Conservation (phyloP, 1,284 basidiomycete species). For the Puccinia brachypodii region DNA sequence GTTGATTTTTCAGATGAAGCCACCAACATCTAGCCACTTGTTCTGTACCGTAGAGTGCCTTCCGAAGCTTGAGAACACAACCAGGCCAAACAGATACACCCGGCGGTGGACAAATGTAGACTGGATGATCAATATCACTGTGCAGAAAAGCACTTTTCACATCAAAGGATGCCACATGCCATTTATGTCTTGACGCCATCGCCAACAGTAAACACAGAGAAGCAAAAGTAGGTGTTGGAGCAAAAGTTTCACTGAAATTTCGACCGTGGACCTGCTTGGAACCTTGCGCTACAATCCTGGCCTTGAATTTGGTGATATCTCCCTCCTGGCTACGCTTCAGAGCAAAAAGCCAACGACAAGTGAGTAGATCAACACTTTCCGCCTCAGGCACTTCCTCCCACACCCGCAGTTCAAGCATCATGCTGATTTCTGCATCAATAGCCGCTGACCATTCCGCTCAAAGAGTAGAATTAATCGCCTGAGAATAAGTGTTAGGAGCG, state of each 20-base stretch:
- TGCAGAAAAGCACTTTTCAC: neutral
- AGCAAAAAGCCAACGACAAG: neutral
- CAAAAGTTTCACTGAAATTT: neutral
- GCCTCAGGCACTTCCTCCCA: neutral
- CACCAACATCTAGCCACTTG: neutral
- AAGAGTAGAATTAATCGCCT: neutral
- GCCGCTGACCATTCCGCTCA: neutral
- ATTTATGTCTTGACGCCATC: neutral
- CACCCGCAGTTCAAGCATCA: neutral
- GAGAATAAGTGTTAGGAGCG: neutral
- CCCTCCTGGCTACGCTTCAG: neutral
- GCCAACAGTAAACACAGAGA: neutral
- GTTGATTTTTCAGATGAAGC: neutral
- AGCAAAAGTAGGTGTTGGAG: neutral
- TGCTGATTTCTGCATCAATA: neutral
- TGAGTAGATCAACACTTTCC: neutral
- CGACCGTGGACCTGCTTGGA: neutral
- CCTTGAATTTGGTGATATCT: neutral
- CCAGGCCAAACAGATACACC: neutral
- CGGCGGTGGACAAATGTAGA: neutral
- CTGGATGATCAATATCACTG: constrained; percentile 7
- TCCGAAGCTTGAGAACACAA: neutral
- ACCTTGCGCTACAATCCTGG: neutral
- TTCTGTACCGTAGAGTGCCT: neutral
- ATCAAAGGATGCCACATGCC: constrained; percentile 9